These are phyloP conservation scores for Rhodotorula sp. DNA, from an alignment of 1,284 basidiomycete species.

Conservation along the genomic window DNA sequence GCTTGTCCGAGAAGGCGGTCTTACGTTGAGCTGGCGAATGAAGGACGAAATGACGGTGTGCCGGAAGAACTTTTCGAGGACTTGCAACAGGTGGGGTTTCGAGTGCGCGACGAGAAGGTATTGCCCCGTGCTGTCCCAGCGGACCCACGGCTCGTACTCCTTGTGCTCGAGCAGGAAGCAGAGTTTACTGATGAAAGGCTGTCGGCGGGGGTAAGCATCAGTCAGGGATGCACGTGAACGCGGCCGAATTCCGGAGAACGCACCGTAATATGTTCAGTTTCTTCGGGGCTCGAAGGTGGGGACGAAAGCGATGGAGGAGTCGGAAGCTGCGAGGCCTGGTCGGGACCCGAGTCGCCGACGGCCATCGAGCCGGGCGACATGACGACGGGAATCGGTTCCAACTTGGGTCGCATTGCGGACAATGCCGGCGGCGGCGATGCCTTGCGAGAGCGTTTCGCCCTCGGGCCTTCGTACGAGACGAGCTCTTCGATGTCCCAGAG, in stretches of 20 bases:
- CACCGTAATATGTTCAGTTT: conserved; percentile 5
- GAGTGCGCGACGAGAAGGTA: conserved; percentile 34
- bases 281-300: conserved; percentile 5
- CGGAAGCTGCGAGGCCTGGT: neutral
- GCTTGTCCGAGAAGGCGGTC: neutral
- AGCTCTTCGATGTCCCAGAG: conserved; percentile 35
- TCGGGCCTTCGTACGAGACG: neutral
- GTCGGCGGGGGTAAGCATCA: neutral
- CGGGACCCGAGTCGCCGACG: neutral
- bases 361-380: neutral
- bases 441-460: neutral
- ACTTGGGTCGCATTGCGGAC: neutral
- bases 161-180: conserved; percentile 27
- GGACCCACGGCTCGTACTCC: conserved; percentile 27
- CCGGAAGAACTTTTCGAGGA: conserved; percentile 34
- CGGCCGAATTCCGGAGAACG: neutral
- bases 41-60: conserved; percentile 33
- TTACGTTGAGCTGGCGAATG: conserved; percentile 36
- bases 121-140: conserved; percentile 25
- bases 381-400: neutral
- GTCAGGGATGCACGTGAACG: neutral
- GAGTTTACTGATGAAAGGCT: conserved; percentile 37
- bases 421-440: neutral
- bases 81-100: conserved; percentile 26
- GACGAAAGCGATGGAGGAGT: neutral